Conservation (phyloP, 2,329 filamentous ascomycete species). For the Cyclaneusma minus region DNA sequence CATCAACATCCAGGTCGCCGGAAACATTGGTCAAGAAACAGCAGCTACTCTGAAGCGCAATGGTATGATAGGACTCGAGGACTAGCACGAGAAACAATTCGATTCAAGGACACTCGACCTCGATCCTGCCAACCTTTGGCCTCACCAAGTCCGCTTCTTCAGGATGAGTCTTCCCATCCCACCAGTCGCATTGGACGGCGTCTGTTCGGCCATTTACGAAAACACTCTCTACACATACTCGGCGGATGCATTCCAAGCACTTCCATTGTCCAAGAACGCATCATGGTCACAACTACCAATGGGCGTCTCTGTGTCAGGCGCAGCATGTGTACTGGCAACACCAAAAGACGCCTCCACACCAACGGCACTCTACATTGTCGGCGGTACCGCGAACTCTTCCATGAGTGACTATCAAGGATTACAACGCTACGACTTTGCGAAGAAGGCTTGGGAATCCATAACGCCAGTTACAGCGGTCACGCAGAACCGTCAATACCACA, state of each 20-base stretch:
- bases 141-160: too few relatives aligned
- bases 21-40: too few relatives aligned
- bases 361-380: conserved; percentile 65
- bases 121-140: too few relatives aligned
- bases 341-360: conserved; percentile 37
- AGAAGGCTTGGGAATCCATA: conserved; percentile 42
- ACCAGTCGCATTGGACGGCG: conserved; percentile 51
- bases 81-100: too few relatives aligned
- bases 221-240: conserved; percentile 79
- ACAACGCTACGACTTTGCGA: conserved; percentile 47
- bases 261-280: conserved; percentile 52
- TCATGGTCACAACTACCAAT: conserved; percentile 52
- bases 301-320: conserved; percentile 59
- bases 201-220: conserved; percentile 69
- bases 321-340: conserved; percentile 58
- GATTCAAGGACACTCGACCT: too few relatives aligned
- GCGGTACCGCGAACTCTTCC: conserved; percentile 42
- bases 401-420: conserved; percentile 52
- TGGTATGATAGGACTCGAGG: too few relatives aligned
- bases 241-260: conserved; percentile 55
- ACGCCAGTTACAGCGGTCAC: conserved; percentile 20
- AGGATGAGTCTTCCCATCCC: conserved; percentile 44
- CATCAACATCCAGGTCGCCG: too few relatives aligned
- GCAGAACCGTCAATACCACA: conserved; percentile 58
- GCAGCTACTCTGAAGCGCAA: too few relatives aligned